A percentile compares a stretch with the other conserved stretches of the same genome.
phyloP scores from a whole-genome alignment of 306 rosid species.

The Lathyrus tuberosus region DNA sequence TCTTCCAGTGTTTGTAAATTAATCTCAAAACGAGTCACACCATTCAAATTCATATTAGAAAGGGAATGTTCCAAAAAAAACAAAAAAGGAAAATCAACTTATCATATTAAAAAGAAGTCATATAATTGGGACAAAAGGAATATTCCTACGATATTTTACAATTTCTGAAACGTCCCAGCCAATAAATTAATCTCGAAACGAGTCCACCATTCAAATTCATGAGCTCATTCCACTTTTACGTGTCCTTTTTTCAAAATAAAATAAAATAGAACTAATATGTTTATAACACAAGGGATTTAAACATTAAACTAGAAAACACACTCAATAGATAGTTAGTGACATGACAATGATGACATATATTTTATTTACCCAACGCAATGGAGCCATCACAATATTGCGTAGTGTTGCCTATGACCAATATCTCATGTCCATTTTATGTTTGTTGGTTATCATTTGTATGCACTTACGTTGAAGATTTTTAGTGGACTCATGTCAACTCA shows the following conservation, averaged over 20 bases:
- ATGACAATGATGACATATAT: conserved; percentile 14
- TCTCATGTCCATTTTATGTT: conserved; percentile 23
- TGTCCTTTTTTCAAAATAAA: background rate
- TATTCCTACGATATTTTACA: conserved; percentile 10
- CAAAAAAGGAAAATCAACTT: no score
- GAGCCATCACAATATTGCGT: conserved; percentile 36
- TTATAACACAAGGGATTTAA: conserved; percentile 33
- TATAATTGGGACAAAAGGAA: conserved; percentile 31
- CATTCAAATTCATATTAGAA: no score
- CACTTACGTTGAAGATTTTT: background rate
- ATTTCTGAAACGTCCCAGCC: conserved; percentile 3
- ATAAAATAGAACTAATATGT: conserved; percentile 16
- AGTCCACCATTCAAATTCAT: conserved; percentile 11
- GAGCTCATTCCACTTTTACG: conserved; percentile 27
- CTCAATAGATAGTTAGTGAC: conserved; percentile 6
- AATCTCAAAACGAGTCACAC: no score
- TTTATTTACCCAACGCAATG: conserved; percentile 32
- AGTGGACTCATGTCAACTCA: conserved; percentile 8
- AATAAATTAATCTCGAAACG: conserved; percentile 14
- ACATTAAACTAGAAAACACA: conserved; percentile 28
- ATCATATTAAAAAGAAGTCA: conserved; percentile 18
- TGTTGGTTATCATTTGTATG: background rate
- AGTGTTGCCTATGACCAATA: conserved; percentile 20
- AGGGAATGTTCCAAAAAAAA: no score
- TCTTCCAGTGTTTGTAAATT: no score